phyloP scores from a whole-genome alignment of 2,329 filamentous ascomycete species.

The Teratosphaeria zuluensis region DNA sequence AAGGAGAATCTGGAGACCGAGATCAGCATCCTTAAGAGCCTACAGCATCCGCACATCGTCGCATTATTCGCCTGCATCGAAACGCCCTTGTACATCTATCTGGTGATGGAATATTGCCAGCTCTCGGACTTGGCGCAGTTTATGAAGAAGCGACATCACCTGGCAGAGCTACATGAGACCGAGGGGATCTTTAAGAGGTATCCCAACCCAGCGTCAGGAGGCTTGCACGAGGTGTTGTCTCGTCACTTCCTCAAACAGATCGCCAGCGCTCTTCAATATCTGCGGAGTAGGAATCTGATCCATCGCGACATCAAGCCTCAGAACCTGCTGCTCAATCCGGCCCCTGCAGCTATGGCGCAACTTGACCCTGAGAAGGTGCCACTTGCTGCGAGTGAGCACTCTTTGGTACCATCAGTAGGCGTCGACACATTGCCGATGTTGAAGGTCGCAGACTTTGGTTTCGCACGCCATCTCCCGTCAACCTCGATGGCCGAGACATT shows the following conservation, averaged over 20 bases:
- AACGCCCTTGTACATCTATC: slow-evolving; percentile 76
- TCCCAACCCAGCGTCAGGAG: slow-evolving; percentile 69
- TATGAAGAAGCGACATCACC: slow-evolving; percentile 83
- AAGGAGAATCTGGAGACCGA: slow-evolving; percentile 93
- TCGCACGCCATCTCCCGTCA: slow-evolving; percentile 80
- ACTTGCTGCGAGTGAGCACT: slow-evolving; percentile 70
- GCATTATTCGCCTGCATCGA: slow-evolving; percentile 92
- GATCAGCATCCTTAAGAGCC: slow-evolving; percentile 86
- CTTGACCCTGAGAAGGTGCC: slow-evolving; percentile 53
- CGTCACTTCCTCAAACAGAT: slow-evolving; percentile 95
- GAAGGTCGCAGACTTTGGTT: slow-evolving; percentile 98
- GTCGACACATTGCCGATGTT: slow-evolving; percentile 84
- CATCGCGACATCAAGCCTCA: slow-evolving; percentile 97
- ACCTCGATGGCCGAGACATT: slow-evolving; percentile 92
- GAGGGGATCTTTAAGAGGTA: slow-evolving; percentile 90
- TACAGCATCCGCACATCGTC: slow-evolving; percentile 94
- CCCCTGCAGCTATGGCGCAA: slow-evolving; percentile 58
- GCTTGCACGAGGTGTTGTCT: slow-evolving; percentile 92
- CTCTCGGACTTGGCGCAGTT: slow-evolving; percentile 89
- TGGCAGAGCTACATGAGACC: slow-evolving; percentile 70
- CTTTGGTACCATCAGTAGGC: slow-evolving; percentile 70
- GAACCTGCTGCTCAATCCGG: slow-evolving; percentile 83
- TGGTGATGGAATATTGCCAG: slow-evolving; percentile 98
- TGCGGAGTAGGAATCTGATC: slow-evolving; percentile 76
- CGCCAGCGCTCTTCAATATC: slow-evolving; percentile 79